Evolutionary conservation across 176 grass and related monocot species (phyloP), one percentile per base, ranked within the genome.

Genomic region (Oryza nivara): DNA sequence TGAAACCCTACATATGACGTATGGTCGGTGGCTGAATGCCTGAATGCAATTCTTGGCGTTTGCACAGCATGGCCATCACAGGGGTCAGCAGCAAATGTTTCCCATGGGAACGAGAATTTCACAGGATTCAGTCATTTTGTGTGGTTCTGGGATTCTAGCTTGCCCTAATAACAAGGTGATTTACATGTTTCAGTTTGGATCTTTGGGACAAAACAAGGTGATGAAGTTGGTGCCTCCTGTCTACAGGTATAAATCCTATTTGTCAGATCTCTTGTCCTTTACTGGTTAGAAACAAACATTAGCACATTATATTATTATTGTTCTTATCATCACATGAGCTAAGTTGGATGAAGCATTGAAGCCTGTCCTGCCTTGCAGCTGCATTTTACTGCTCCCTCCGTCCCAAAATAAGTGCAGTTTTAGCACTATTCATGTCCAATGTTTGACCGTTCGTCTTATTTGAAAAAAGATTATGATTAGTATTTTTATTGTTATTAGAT

Each of bases 181-280:
- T 66, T 83, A 49, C 63, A 52, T 73, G 65, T 38, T 38, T 38
- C 5, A 6, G 36, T 38, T 38, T 38, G 36, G 36, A 38, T 38
- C 36, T 38, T 43, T 80, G 49, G 80, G 70, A 70, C 70, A 70
- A 83, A 84, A 79, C 80, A 83, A 52, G 63, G 48, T 69, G 19
- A 66, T 83, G 43, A 83, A 70, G 16, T 69, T 54, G 69, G 80
- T 17, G 70, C 80, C 75, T 70, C n/a, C 68, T 69, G 49, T 41
- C 69, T 51, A 40, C 80, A 76, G 30, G 77, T 76, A 76, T 11
- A n/a, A 73, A 83, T 74, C 73, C 74, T 68, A 43, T 74, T 51
- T 83, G 74, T 78, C 80, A 61, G 79, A 64, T 83, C 16, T 35
- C 60, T 63, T 74, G 68, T 86, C 79, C 43, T 86, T 26, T 60